Evolutionary conservation across 257 asterid genomes (phyloP).

Genomic region (Fraxinus excelsior): DNA sequence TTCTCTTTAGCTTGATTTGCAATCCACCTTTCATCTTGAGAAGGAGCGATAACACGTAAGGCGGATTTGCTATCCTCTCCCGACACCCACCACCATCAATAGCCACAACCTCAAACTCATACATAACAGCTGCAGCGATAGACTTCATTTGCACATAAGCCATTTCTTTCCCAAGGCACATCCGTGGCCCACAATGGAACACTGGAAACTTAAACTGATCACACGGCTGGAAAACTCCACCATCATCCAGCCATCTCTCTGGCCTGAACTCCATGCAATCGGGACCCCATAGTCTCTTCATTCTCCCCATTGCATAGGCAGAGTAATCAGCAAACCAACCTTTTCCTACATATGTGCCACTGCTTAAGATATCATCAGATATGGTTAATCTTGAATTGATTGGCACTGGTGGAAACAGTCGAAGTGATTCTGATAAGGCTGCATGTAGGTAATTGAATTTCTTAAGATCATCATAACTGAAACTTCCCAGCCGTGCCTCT

Average conservation of each 20-base stretch:
- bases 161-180: conserved; percentile 49
- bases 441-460: conserved; percentile 42
- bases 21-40: conserved; percentile 46
- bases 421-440: conserved; percentile 39
- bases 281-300: conserved; percentile 44
- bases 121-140: conserved; percentile 35
- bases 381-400: conserved; percentile 40
- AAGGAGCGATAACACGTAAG: conserved; percentile 32
- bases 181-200: conserved; percentile 44
- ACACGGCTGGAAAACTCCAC: conserved; percentile 32
- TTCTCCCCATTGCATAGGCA: conserved; percentile 46
- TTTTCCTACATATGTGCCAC: conserved; percentile 35
- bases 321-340: conserved; percentile 50
- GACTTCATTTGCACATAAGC: conserved; percentile 46
- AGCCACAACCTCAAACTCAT: conserved; percentile 31
- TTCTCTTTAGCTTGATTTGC: conserved; percentile 34
- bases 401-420: conserved; percentile 46
- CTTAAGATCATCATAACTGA: conserved; percentile 37
- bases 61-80: conserved; percentile 35
- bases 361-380: conserved; percentile 24
- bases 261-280: conserved; percentile 44
- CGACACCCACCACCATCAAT: conserved; percentile 36
- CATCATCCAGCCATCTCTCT: conserved; percentile 41
- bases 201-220: conserved; percentile 41
- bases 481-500: conserved; percentile 5